Evolutionary conservation across 371 early-diverging fungal species (phyloP), one percentile per base, ranked within the genome.

Genomic region (Zopfochytrium polystomum): DNA sequence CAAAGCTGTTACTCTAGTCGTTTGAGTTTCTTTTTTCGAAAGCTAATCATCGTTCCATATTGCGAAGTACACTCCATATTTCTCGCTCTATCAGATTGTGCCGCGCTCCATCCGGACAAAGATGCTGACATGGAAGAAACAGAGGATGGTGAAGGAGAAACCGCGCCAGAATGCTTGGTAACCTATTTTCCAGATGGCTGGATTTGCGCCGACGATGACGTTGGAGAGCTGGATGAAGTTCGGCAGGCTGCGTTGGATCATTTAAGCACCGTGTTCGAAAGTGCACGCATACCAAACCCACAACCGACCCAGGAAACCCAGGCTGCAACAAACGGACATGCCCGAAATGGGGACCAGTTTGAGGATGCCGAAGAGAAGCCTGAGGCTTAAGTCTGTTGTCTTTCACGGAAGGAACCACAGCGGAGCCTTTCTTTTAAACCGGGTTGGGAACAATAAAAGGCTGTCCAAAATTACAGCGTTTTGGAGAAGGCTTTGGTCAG

Each of bases 51-150:
- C 22, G 42, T 11, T 26, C 58, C 30, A 46, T 52, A 46, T 31
- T 11, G 5, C 34, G 27, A 64, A 87, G 90, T 91, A 70, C 90
- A 91, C 45, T 75, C 72, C 3, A 76, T 89, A 23, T 91, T 84
- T 69, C 75, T 80, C 58, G 86, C 86, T 31, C 70, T 91, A 68
- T 83, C 87, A 11, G 83, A 85, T 7, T 91, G 91, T 66, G 88
- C 88, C 0, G 85, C 86, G 4, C 73, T 88, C 26, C 87, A 87
- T 60, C 89, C 87, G 5, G 89, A 89, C 52, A 76, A 72, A 49
- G 70, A 74, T 34, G 62, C 31, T 13, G 71, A 68, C 15, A 49
- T 60, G 35, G 63, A 70, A 15, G 77, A 75, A 22, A 60, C 68
- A 51, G 78, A 73, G n/a, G 66, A 71, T 22, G 73, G 77, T 11